Conservation (phyloP, 371 early-diverging fungal genomes). For the Lichtheimia corymbifera region DNA sequence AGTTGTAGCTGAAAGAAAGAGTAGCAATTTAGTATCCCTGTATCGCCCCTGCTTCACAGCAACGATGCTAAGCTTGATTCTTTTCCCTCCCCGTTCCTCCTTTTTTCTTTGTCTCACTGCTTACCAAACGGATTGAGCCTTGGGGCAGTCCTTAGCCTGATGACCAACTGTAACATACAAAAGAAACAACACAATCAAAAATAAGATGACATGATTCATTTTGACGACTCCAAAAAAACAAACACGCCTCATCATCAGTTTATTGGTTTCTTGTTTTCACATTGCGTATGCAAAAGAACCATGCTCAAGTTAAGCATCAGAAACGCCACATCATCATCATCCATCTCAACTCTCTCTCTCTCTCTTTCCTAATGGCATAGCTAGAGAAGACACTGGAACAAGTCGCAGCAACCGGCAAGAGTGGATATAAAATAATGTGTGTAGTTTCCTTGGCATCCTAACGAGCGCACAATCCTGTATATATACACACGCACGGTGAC, state of each 20-base stretch:
- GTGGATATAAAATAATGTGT: too few species aligned
- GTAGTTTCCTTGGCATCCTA: too few species aligned
- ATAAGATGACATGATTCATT: conserved; percentile 1
- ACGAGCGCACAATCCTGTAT: neutral
- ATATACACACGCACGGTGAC: neutral
- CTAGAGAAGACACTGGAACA: too few species aligned
- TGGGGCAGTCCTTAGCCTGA: conserved; percentile 63
- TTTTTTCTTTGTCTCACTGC: conserved; percentile 6
- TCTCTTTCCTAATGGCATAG: neutral
- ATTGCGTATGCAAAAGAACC: too few species aligned
- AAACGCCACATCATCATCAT: neutral
- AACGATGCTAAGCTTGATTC: too few species aligned
- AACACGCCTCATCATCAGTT: neutral
- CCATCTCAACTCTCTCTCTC: neutral
- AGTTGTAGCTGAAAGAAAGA: conserved; percentile 54
- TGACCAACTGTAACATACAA: conserved; percentile 54
- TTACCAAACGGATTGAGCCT: conserved; percentile 62
- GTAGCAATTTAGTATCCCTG: neutral
- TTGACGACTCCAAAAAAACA: conserved; percentile 9
- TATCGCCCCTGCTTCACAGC: too few species aligned
- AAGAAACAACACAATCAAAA: conserved; percentile 10
- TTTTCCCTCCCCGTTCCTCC: neutral
- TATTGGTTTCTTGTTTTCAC: neutral
- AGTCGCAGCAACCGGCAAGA: too few species aligned
- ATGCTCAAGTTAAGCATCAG: too few species aligned